Evolutionary conservation across 257 asterid genomes (phyloP).

Genomic region (Knoxia roxburghii): DNA sequence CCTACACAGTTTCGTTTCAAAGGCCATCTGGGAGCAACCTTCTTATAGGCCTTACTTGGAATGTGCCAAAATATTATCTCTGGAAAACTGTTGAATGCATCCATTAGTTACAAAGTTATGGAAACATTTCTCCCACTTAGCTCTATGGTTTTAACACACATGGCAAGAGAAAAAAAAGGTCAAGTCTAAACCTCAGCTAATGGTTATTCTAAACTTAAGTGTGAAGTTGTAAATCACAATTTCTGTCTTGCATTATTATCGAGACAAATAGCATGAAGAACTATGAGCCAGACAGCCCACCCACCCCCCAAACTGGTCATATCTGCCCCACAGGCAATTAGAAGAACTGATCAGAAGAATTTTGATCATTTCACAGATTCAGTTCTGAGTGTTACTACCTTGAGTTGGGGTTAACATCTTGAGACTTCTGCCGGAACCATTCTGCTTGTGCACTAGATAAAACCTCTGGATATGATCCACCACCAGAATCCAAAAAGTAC

Average conservation of each 20-base stretch:
- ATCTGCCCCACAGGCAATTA: not conserved
- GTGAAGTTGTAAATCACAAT: not conserved
- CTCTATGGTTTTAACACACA: not conserved
- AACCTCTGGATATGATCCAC: conserved; percentile 86
- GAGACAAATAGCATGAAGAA: not conserved
- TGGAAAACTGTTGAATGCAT: conserved; percentile 45
- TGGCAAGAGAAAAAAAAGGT: not conserved
- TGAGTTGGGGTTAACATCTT: conserved; percentile 55
- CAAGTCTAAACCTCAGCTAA: not conserved
- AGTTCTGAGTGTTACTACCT: conserved; percentile 36
- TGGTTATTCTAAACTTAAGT: not conserved
- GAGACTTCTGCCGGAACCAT: conserved; percentile 60
- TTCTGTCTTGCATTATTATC: too few species aligned
- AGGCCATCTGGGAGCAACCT: conserved; percentile 38
- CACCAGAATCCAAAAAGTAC: conserved; percentile 93
- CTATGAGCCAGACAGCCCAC: not conserved
- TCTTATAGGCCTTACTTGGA: conserved; percentile 56
- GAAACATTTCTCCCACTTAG: not conserved
- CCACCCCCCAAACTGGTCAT: too few species aligned
- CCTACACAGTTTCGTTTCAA: conserved; percentile 47
- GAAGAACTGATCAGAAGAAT: not conserved
- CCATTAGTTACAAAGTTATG: not conserved
- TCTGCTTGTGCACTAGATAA: conserved; percentile 67
- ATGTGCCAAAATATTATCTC: conserved; percentile 92
- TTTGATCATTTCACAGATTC: not conserved